These are phyloP conservation scores for Talaromyces atroroseus DNA, from an alignment of 2,329 filamentous ascomycete species.

Conservation along the genomic window DNA sequence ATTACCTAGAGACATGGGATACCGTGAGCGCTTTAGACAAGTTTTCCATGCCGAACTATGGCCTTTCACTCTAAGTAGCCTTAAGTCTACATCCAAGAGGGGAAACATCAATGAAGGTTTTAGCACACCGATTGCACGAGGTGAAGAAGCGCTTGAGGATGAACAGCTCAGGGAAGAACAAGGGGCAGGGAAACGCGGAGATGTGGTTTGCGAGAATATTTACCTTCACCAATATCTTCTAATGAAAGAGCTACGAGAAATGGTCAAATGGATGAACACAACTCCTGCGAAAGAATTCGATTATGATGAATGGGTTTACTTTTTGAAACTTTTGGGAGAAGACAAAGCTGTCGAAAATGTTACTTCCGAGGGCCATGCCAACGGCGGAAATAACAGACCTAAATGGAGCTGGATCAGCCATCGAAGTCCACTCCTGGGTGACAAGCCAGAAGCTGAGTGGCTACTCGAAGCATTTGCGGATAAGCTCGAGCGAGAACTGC, in stretches of 20 bases:
- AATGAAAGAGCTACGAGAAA: constrained; percentile 34
- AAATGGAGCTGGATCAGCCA: constrained; percentile 39
- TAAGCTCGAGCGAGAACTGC: constrained; percentile 35
- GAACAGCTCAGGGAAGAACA: constrained; percentile 39
- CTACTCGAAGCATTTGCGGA: constrained; percentile 35
- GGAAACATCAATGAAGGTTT: neutral
- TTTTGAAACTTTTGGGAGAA: constrained; percentile 43
- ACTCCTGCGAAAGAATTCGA: constrained; percentile 31
- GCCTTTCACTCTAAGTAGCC: neutral
- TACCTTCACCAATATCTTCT: constrained; percentile 45
- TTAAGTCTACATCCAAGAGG: too few species aligned
- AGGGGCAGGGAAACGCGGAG: constrained; percentile 37
- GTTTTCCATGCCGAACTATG: constrained; percentile 1
- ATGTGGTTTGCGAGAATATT: constrained; percentile 41
- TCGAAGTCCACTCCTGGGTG: constrained; percentile 34
- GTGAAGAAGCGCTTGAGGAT: constrained; percentile 32
- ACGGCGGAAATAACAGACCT: neutral
- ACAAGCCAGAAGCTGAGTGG: constrained; percentile 41
- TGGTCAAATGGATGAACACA: constrained; percentile 32
- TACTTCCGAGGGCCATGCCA: constrained; percentile 21
- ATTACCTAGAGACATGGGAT: constrained; percentile 45
- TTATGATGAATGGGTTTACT: constrained; percentile 46
- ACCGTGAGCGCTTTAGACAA: constrained; percentile 22
- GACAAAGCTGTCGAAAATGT: constrained; percentile 34
- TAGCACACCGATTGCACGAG: constrained; percentile 22